Base-by-base conservation (phyloP, 345 rosid species). In the Hibiscus trionum region DNA sequence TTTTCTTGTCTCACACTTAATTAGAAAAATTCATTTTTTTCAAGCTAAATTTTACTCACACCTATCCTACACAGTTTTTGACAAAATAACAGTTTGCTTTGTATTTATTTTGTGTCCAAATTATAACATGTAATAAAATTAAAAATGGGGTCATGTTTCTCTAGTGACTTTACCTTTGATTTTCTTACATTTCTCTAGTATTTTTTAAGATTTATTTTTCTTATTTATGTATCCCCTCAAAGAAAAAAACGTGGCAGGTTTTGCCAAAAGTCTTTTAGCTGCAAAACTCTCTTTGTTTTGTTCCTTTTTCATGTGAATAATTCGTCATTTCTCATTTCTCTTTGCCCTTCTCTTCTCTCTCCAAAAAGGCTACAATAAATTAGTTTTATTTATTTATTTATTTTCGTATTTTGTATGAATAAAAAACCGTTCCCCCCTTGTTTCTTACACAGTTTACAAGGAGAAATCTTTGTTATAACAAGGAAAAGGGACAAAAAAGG, bases 111-210 rank as follows among this genome's bases (percentile, higher is more conserved):
- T 7, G 3, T 62, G 8, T 37, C 29, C 47, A 63, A n/a, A 37
- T 63, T 37, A 0, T 1, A 35, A 62, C 66, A n/a, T n/a, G 49
- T 61, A 63, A 50, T 10, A 37, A 49, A 49, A 11, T 12, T 26
- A 49, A 70, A 19, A 50, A 70, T 55, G 65, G 79, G 80, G 72
- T 58, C 72, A 75, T 58, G 67, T 69, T 46, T 46, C 49, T 68
- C 65, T 7, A 63, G 7, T 35, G 26, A 57, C 5, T n/a, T 47
- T 15, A 52, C 19, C 3, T 52, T 5, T 1, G 6, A 15, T 15
- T 16, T 52, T 52, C 15, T 52, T 15, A 52, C 56, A 52, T 47
- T 47, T 46, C 35, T 46, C 15, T 46, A 12, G 1, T 46, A 12
- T 46, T 10, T 11, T 46, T 37, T 0, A 37, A 6, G 42, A 46